Conservation (phyloP, 1,284 basidiomycete genomes). For the Tylopilus sp. region DNA sequence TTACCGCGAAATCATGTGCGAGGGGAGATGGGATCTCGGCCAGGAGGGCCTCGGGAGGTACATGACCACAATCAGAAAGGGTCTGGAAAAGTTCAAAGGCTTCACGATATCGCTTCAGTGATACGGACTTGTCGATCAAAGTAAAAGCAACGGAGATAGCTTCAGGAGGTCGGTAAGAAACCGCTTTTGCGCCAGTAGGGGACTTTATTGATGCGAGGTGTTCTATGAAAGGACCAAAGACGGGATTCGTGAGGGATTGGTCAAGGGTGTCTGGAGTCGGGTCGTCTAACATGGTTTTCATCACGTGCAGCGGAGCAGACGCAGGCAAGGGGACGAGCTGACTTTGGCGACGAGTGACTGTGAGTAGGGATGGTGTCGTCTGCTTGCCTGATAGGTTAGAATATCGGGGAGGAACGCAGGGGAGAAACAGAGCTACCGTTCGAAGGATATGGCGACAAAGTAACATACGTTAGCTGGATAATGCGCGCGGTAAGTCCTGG, state of each 20-base stretch:
- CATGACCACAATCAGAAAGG: constrained; percentile 35
- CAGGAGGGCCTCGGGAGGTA: constrained; percentile 41
- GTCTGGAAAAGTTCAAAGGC: constrained; percentile 44
- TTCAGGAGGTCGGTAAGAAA: constrained; percentile 29
- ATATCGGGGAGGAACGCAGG: constrained; percentile 23
- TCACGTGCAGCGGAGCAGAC: constrained; percentile 20
- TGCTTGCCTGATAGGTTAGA: constrained; percentile 22
- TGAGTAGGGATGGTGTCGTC: constrained; percentile 25
- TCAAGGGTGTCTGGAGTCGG: constrained; percentile 13
- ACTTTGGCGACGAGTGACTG: constrained; percentile 21
- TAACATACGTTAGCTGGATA: constrained; percentile 55
- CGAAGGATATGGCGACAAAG: constrained; percentile 48
- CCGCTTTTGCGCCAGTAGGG: constrained; percentile 14
- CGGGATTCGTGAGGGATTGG: constrained; percentile 14
- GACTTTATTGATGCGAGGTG: constrained; percentile 17
- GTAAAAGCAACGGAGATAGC: constrained; percentile 21
- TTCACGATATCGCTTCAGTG: constrained; percentile 28
- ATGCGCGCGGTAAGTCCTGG: background rate
- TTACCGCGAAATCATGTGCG: constrained; percentile 38
- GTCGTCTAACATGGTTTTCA: constrained; percentile 21
- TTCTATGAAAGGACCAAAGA: constrained; percentile 23
- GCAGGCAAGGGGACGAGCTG: constrained; percentile 15
- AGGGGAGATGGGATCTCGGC: constrained; percentile 32
- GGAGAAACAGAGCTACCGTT: constrained; percentile 33
- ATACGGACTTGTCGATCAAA: constrained; percentile 35